phyloP scores from a whole-genome alignment of 352 stramenopile genomes.

The Phytophthora macrochlamydospora region DNA sequence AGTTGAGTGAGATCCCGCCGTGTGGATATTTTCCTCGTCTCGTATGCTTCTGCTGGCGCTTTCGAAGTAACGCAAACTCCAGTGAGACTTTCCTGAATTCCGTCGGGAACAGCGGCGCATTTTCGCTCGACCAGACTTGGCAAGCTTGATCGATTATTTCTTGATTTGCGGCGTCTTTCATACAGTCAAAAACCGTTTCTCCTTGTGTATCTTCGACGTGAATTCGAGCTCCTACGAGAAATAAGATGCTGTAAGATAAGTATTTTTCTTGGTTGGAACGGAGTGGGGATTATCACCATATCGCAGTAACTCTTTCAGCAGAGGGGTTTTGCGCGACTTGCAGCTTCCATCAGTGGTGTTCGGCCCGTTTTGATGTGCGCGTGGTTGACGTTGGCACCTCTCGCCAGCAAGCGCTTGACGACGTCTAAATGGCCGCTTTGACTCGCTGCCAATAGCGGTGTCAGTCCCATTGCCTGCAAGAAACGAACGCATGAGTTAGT shows the following conservation, averaged over 20 bases:
- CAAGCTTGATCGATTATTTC: constrained; percentile 42
- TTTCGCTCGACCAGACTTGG: constrained; percentile 38
- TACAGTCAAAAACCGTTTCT: constrained; percentile 52
- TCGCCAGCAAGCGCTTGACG: constrained; percentile 50
- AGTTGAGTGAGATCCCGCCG: constrained; percentile 35
- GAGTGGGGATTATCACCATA: constrained; percentile 36
- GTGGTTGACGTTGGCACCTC: constrained; percentile 56
- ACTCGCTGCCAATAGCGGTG: constrained; percentile 59
- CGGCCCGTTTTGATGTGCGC: constrained; percentile 56
- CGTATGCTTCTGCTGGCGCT: constrained; percentile 33
- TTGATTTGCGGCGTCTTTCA: constrained; percentile 37
- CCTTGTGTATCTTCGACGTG: constrained; percentile 48
- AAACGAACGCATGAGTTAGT: background rate
- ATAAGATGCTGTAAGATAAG: background rate
- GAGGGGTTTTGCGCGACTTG: constrained; percentile 34
- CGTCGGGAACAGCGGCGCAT: constrained; percentile 51
- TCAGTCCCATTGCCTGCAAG: constrained; percentile 69
- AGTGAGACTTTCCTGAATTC: constrained; percentile 46
- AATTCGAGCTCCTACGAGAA: constrained; percentile 43
- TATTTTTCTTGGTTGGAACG: background rate
- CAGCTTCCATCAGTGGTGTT: constrained; percentile 70
- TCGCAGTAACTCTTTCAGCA: constrained; percentile 65
- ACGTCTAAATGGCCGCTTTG: constrained; percentile 53
- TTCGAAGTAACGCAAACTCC: constrained; percentile 44
- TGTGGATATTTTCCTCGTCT: constrained; percentile 18